These are phyloP conservation scores for Fusarium mangiferae DNA, from an alignment of 2,329 filamentous ascomycete genomes.

Conservation along the genomic window DNA sequence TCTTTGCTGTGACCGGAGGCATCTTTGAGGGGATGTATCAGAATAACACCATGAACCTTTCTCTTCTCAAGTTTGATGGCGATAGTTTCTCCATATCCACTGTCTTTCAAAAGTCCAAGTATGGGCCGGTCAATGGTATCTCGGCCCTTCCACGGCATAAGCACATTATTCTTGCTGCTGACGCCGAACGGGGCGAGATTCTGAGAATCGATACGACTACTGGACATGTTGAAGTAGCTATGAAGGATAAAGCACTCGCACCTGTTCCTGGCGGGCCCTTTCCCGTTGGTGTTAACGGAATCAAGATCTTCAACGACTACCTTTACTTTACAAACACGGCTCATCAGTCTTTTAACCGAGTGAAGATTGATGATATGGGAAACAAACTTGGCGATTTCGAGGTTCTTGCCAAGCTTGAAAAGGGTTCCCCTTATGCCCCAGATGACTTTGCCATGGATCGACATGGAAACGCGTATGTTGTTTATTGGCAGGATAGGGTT, in stretches of 20 bases:
- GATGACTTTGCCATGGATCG: constrained; percentile 2
- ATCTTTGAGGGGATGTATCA: not conserved
- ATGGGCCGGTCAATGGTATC: not conserved
- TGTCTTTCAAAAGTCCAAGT: not conserved
- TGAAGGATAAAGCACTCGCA: not conserved
- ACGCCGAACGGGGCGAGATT: not conserved
- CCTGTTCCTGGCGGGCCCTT: not conserved
- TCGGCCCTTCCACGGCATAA: not conserved
- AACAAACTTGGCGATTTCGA: not conserved
- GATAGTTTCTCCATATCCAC: not conserved
- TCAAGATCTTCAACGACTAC: not conserved
- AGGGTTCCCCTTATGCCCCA: not conserved
- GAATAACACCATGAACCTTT: not conserved
- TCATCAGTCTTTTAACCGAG: not conserved
- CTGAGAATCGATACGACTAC: not conserved
- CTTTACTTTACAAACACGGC: constrained; percentile 7
- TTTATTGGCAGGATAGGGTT: not conserved
- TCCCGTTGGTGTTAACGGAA: not conserved
- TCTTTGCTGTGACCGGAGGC: not conserved
- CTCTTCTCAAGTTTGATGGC: not conserved
- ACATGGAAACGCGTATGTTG: not conserved
- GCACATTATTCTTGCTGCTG: constrained; percentile 6
- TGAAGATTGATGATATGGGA: not conserved
- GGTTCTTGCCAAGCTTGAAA: not conserved
- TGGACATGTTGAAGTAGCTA: not conserved